Evolutionary conservation across 345 rosid genomes (phyloP), one percentile per base, ranked within the genome.

Genomic region (Eucalyptus regnans): DNA sequence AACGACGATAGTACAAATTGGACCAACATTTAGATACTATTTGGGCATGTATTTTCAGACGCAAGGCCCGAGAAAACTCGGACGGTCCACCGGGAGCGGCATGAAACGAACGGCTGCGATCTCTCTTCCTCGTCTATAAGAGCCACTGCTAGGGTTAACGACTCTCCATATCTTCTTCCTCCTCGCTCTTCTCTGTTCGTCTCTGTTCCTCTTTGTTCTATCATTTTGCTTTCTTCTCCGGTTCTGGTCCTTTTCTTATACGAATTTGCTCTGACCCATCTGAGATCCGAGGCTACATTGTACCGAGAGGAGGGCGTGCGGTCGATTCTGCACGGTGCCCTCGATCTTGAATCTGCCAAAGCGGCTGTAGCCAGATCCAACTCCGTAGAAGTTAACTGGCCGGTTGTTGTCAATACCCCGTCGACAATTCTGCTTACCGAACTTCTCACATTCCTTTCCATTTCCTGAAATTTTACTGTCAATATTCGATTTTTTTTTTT

Each of bases 401-500:
- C 96, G 95, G 94, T 95, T 90, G 92, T 96, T 91, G 96, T 91
- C 88, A 89, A 90, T 41, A 60, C 91, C 91, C 90, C 87, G 89
- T 96, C 92, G 95, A 91, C 94, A 66, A 86, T 91, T 95, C 96
- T 96, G 97, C 97, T 96, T 95, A 96, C 98, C 96, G 97, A 96
- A 91, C 94, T 95, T 95, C 95, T 90, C n/a, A 96, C 94, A 95
- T 92, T 87, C 41, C 15, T 49, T 66, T 71, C 13, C 14, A 37
- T 4, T 6, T 48, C 8, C 50, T 13, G 4, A 27, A 7, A 11
- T 33, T 50, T 43, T 46, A 41, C 2, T 46, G 0, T 37, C 89
- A 2, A 88, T 33, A n/a, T 13, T 46, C 44, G 3, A 25, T 27
- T 1, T 12, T 37, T 22, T 33, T 12, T 37, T 27, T 33, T 7